Conservation (phyloP, 2,329 filamentous ascomycete genomes). For the Aspergillus thermomutatus region DNA sequence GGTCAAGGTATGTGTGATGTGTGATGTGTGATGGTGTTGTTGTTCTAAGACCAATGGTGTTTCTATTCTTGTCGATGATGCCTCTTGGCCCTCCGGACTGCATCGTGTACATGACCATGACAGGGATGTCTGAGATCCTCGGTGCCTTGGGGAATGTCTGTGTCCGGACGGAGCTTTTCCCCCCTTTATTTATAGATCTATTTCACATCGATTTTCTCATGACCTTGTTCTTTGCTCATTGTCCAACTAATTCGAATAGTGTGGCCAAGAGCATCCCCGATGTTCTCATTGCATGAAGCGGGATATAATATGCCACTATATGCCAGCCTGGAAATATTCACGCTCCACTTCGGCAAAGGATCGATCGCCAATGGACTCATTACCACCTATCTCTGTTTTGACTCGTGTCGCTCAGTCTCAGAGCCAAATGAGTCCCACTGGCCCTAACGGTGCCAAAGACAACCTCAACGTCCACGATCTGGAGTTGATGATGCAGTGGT, state of each 20-base stretch:
- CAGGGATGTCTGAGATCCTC: neutral
- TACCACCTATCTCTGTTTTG: constrained; percentile 7
- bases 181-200: neutral
- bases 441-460: neutral
- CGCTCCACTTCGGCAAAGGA: constrained; percentile 9
- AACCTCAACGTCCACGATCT: constrained; percentile 27
- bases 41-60: neutral
- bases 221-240: neutral
- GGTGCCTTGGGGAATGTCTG: neutral
- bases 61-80: constrained; percentile 1
- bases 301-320: constrained; percentile 14
- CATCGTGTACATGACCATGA: neutral
- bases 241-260: constrained; percentile 13
- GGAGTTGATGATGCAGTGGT: constrained; percentile 37
- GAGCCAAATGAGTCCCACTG: constrained; percentile 7
- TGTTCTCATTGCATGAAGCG: constrained; percentile 14
- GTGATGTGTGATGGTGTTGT: neutral
- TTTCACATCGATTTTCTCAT: neutral
- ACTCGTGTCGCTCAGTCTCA: constrained; percentile 4
- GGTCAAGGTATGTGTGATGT: constrained; percentile 18
- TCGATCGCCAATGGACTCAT: constrained; percentile 4
- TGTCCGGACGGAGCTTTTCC: neutral
- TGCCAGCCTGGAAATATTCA: constrained; percentile 12
- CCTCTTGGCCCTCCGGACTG: neutral
- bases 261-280: constrained; percentile 12